Base-by-base conservation (phyloP, 148 eudicot species). In the Diospyros kaki region DNA sequence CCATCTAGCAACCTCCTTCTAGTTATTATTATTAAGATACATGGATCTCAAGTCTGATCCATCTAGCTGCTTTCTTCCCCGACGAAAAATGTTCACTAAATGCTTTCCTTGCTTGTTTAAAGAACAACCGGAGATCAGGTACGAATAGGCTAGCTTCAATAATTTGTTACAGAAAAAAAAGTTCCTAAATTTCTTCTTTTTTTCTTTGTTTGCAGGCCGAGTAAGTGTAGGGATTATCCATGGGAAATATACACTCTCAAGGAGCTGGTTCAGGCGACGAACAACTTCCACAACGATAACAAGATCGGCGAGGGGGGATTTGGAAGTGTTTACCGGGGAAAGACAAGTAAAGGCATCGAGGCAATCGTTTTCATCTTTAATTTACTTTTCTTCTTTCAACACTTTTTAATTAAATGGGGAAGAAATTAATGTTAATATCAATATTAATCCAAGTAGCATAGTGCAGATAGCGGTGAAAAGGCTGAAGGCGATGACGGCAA, bases 271-370 rank as follows among this genome's bases (percentile, higher is more conserved):
- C 81, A 76, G 18, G 89, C 86, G 28, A 81, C 86, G 52, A 86
- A 83, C 78, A 83, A 81, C 75, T 86, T 86, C 42, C 81, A 83
- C 63, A 56, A 74, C 4, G 81, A 79, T 66, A 76, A 83, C 79
- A 81, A 83, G 78, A 83, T 83, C 28, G 86, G 89, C 11, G 86
- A 83, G 74, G 86, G 86, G 1, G 86, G 89, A 4, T 86, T 83
- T 41, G 86, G 88, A 73, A 83, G 86, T 69, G 86, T 86, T 70
- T 86, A 86, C 48, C 79, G 88, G 88, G 88, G 88, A 42, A 74
- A 77, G 81, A 86, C 86, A 55, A 69, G 73, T 72, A 83, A 78
- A 76, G 84, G 88, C 50, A 68, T 72, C 9, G 86, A 86, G 88
- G 88, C 66, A 86, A 73, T 69, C 17, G 40, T 77, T 4, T 44